Conservation (phyloP, 2,329 filamentous ascomycete species). For the Talaromyces sp. region DNA sequence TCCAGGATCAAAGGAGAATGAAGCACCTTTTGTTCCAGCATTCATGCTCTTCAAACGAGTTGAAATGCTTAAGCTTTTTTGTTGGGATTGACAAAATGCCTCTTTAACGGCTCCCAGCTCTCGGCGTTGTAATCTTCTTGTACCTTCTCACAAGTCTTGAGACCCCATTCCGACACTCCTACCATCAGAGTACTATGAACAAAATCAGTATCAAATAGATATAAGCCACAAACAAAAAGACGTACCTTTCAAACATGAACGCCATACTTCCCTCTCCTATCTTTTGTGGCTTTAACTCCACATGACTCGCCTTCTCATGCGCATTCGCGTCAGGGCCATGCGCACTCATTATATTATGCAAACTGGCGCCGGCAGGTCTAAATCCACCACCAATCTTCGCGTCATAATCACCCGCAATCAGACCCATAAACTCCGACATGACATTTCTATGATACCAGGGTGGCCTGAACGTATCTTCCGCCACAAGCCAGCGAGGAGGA, state of each 20-base stretch:
- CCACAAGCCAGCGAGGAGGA: constrained; percentile 61
- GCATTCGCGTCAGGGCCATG: constrained; percentile 59
- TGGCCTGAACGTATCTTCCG: constrained; percentile 57
- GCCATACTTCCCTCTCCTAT: constrained; percentile 59
- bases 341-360: constrained; percentile 70
- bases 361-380: constrained; percentile 57
- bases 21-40: background rate
- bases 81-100: constrained; percentile 56
- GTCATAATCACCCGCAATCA: constrained; percentile 60
- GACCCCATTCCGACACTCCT: constrained; percentile 68
- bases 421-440: constrained; percentile 64
- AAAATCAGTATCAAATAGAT: background rate
- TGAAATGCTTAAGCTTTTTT: background rate
- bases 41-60: background rate
- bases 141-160: constrained; percentile 66
- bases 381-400: constrained; percentile 57
- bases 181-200: constrained; percentile 58
- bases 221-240: background rate
- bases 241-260: constrained; percentile 60
- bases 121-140: constrained; percentile 73
- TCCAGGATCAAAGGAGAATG: background rate
- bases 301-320: constrained; percentile 54
- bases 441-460: constrained; percentile 64
- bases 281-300: constrained; percentile 53
- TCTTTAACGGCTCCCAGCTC: constrained; percentile 69